Evolutionary conservation across 2,329 filamentous ascomycete genomes (phyloP).

Genomic region (Diaporthe citriasiana): DNA sequence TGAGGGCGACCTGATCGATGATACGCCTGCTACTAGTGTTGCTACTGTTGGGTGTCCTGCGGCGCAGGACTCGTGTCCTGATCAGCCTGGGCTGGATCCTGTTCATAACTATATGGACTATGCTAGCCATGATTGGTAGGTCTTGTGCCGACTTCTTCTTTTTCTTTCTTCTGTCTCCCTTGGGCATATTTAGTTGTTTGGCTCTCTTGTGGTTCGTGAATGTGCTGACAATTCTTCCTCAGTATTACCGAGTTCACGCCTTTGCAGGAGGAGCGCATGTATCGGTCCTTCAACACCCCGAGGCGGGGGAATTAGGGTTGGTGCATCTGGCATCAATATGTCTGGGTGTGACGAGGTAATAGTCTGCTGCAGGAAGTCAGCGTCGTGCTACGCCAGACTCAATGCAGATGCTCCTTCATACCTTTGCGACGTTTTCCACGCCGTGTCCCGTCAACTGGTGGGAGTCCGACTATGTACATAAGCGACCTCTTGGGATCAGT

Average conservation of each 20-base stretch:
- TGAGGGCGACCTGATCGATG: neutral
- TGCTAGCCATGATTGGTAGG: slow-evolving; percentile 24
- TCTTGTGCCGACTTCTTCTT: neutral
- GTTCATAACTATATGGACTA: slow-evolving; percentile 18
- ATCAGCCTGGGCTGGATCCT: neutral
- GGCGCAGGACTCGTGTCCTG: neutral
- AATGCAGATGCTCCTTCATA: neutral
- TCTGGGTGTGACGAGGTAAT: neutral
- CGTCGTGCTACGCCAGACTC: neutral
- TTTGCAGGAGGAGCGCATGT: slow-evolving; percentile 21
- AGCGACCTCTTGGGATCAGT: neutral
- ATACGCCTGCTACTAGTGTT: slow-evolving; percentile 1
- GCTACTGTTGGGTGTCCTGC: slow-evolving; percentile 13
- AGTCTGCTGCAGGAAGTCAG: neutral
- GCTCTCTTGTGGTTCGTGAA: neutral
- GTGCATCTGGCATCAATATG: neutral
- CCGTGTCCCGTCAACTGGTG: neutral
- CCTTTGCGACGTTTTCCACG: neutral
- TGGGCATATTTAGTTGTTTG: no score
- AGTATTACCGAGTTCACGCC: slow-evolving; percentile 15
- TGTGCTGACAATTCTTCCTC: neutral
- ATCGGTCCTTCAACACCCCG: slow-evolving; percentile 7
- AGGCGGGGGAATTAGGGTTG: neutral
- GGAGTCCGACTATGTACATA: neutral
- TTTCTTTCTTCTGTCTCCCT: neutral